Conservation (phyloP, 2,329 filamentous ascomycete genomes). For the Pyrenophora seminiperda region DNA sequence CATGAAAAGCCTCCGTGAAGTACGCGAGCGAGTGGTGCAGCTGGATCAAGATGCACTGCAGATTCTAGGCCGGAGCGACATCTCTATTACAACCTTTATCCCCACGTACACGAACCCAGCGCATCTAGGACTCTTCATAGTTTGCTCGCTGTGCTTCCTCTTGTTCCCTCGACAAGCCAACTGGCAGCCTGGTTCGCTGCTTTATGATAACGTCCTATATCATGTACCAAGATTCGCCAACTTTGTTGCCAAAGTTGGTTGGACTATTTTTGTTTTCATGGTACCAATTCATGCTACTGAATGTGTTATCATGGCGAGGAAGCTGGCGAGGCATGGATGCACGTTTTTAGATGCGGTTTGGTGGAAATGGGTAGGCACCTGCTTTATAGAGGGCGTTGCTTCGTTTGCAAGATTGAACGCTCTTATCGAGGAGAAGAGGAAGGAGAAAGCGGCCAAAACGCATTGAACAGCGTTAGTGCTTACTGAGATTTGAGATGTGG, state of each 20-base stretch:
- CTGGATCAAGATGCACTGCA: slow-evolving; percentile 69
- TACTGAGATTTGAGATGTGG: too few species aligned
- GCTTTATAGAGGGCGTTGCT: slow-evolving; percentile 60
- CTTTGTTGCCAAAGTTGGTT: slow-evolving; percentile 65
- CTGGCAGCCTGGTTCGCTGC: slow-evolving; percentile 41
- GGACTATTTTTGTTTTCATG: slow-evolving; percentile 63
- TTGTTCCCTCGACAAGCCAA: slow-evolving; percentile 37
- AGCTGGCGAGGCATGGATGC: slow-evolving; percentile 59
- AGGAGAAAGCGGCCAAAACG: slow-evolving; percentile 43
- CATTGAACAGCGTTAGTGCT: slow-evolving; percentile 19
- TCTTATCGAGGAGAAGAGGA: slow-evolving; percentile 33
- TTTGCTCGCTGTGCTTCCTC: slow-evolving; percentile 44
- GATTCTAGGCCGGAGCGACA: slow-evolving; percentile 64
- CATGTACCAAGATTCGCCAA: slow-evolving; percentile 60
- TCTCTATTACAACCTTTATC: slow-evolving; percentile 59
- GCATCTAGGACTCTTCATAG: slow-evolving; percentile 60
- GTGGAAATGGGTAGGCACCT: slow-evolving; percentile 60
- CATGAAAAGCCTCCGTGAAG: slow-evolving; percentile 69
- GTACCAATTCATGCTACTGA: slow-evolving; percentile 70
- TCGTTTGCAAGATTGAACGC: slow-evolving; percentile 50
- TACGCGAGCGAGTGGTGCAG: slow-evolving; percentile 71
- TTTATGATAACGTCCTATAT: slow-evolving; percentile 52
- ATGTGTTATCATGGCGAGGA: slow-evolving; percentile 55
- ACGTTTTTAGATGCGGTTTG: slow-evolving; percentile 55
- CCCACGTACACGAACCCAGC: slow-evolving; percentile 53